Base-by-base conservation (phyloP, 805 yeast genomes). In the Ogataea minuta region DNA sequence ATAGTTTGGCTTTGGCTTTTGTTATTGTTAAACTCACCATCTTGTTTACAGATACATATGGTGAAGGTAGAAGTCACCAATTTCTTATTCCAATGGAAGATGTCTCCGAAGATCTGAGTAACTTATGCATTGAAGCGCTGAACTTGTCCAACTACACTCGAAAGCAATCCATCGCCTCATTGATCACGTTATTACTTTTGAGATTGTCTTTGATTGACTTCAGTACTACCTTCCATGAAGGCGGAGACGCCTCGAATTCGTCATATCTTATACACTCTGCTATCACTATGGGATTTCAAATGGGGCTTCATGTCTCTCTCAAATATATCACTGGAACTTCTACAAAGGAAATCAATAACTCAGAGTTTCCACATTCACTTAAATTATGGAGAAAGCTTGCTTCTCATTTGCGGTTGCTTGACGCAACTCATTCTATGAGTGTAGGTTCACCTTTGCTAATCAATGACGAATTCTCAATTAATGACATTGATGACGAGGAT, bases 271-370 rank as follows among this genome's bases (percentile, higher is more conserved):
- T 43, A 23, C 43, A 44, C 8, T 13, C 29, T 4, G 21, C 50
- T 1, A 11, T 55, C 9, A 25, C 34, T 5, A 19, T 53, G 13
- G 48, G 52, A 9, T 41, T 28, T 19, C 50, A 48, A 13, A 14
- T 57, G 33, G 60, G 60, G 2, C 8, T 54, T 20, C 59, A 56
- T 38, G 33, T 54, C 19, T 42, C 48, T 2, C 39, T 46, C 13
- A 27, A 20, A 5, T 41, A 39, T 11, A 41, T 46, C 12, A 34
- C 19, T 6, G 33, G 28, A 5, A 14, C 42, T 4, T 13, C 23
- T 5, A 27, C 33, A 9, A 43, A 41, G 17, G 44, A 24, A 8
- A 6, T 26, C 2, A 8, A 34, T 10, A 15, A 19, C 14, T 5
- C 31, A 4, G n/a, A 36, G 8, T 37, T 42, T 12, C 39, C 41